Evolutionary conservation across 2,329 filamentous ascomycete species (phyloP).

Genomic region (Tolypocladium endophyticum): DNA sequence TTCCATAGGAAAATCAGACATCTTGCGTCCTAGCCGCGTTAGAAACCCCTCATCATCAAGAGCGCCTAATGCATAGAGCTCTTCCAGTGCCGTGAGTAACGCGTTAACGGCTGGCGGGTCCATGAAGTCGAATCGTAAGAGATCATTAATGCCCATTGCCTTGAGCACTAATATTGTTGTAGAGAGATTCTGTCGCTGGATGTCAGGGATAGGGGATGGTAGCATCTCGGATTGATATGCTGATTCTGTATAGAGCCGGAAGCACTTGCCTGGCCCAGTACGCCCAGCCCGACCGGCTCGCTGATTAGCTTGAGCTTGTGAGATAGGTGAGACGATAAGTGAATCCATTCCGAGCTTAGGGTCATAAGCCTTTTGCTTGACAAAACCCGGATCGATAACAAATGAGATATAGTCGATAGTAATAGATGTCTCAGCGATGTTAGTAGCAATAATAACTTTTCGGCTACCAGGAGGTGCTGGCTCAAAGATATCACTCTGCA

Average conservation of each 20-base stretch:
- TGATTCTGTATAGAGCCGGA: conserved; percentile 87
- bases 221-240: conserved; percentile 97
- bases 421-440: conserved; percentile 95
- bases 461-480: conserved; percentile 75
- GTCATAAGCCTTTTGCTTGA: conserved; percentile 96
- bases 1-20: conserved; percentile 99
- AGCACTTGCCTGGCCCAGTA: conserved; percentile 93
- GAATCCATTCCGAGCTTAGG: conserved; percentile 97
- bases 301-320: conserved; percentile 92
- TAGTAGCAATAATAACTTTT: conserved; percentile 96
- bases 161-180: conserved; percentile 96
- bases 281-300: conserved; percentile 84
- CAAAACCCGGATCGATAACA: conserved; percentile 95
- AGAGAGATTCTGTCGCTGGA: conserved; percentile 86
- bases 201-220: conserved; percentile 90
- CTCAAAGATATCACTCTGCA: conserved; percentile 91
- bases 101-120: conserved; percentile 95
- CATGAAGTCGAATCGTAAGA: conserved; percentile 98
- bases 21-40: conserved; percentile 84
- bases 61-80: conserved; percentile 83
- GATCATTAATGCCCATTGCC: conserved; percentile 97
- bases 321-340: conserved; percentile 89
- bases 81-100: conserved; percentile 92
- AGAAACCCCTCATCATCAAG: conserved; percentile 92
- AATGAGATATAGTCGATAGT: conserved; percentile 98